Base-by-base conservation (phyloP, 345 rosid species). In the Hypericum androsaemum region DNA sequence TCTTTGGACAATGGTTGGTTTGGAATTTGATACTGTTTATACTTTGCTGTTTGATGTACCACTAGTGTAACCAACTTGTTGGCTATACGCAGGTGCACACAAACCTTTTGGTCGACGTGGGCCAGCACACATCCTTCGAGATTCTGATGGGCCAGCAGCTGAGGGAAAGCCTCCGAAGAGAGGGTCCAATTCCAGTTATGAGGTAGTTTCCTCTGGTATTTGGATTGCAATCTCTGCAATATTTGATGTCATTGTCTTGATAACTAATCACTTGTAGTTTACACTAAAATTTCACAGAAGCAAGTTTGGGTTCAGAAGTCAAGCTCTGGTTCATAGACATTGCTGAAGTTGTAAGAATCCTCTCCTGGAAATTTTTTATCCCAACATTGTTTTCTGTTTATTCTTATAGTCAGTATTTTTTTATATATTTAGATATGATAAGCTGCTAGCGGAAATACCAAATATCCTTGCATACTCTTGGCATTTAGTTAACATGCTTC, bases 241-340 rank as follows among this genome's bases (percentile, higher is more conserved):
- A 10, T 28, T 35, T 43, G 10, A 7, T 6, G 11, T 39, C 13
- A 13, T 32, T 16, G n/a, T 38, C 37, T 53, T 32, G 38, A 39
- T 50, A 43, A 28, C 58, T 59, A 36, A 53, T 43, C n/a, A 3
- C 42, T 28, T 68, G 41, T 12, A 28, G 37, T 55, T 50, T 11
- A n/a, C 45, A 59, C 53, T n/a, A 39, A 65, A 60, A 47, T 62
- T 43, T 56, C 55, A 61, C 86, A 86, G 95, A 86, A 83, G 74
- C 92, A 83, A 59, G 82, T 75, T 54, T 86, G 95, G 95, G 75
- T 86, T 63, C 95, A 83, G 64, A 86, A 83, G 59, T 64, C 92
- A 50, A 58, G 83, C 51, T 71, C 82, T 5, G 89, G 81, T 52
- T 71, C 84, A 50, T 85, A 77, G 76, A 22, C 32, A 22, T 35